These are phyloP conservation scores for Chlorella sp. DNA, from an alignment of 139 green algal species.

Conservation along the genomic window DNA sequence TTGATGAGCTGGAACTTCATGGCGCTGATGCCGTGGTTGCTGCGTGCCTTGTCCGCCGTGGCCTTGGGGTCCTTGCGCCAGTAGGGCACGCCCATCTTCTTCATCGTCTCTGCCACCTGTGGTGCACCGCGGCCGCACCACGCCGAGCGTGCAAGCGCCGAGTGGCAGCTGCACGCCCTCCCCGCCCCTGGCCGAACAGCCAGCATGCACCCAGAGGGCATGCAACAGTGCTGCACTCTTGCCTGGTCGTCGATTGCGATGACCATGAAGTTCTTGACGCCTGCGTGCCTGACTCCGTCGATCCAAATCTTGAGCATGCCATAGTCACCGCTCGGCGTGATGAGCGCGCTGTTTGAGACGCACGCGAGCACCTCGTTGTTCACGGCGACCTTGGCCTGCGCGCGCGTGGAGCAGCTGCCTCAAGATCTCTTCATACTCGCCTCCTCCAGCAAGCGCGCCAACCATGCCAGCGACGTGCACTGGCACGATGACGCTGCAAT, in stretches of 20 bases:
- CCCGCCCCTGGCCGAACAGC: not conserved
- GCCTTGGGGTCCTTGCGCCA: slow-evolving; percentile 32
- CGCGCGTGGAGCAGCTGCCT: too few species aligned
- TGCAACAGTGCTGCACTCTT: not conserved
- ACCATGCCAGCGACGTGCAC: too few species aligned
- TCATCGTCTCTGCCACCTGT: slow-evolving; percentile 26
- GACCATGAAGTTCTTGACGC: slow-evolving; percentile 66
- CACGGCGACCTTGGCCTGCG: not conserved
- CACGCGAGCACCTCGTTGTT: slow-evolving; percentile 26
- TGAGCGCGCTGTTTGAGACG: slow-evolving; percentile 27
- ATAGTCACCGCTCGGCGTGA: slow-evolving; percentile 13
- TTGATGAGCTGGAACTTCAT: slow-evolving; percentile 73
- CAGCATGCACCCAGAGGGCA: not conserved
- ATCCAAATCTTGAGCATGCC: slow-evolving; percentile 66
- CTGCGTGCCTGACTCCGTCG: slow-evolving; percentile 34
- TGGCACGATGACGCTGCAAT: too few species aligned
- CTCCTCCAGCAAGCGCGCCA: too few species aligned
- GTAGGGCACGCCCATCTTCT: slow-evolving; percentile 30
- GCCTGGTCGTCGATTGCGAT: slow-evolving; percentile 59
- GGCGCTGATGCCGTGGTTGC: slow-evolving; percentile 68
- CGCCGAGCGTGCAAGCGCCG: not conserved
- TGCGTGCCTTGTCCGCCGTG: slow-evolving; percentile 25
- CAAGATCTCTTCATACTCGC: too few species aligned
- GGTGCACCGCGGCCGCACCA: too few species aligned
- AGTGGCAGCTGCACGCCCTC: not conserved